Conservation (phyloP, 805 yeast genomes). For the Kazachstania kunashirensis region DNA sequence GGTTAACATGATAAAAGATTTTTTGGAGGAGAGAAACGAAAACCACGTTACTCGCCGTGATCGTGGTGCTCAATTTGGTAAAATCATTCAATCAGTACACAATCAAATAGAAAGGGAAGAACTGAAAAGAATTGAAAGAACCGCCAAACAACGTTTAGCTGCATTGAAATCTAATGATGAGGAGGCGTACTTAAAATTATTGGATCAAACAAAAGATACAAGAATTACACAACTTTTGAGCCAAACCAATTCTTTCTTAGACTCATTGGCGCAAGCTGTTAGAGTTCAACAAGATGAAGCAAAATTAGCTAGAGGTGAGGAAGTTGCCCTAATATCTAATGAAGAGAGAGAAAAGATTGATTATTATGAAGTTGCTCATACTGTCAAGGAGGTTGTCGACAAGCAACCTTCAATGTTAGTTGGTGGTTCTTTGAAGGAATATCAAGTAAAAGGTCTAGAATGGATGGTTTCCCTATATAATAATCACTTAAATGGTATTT, state of each 20-base stretch:
- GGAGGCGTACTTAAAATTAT: conserved; percentile 73
- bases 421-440: conserved; percentile 74
- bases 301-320: conserved; percentile 26
- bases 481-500: conserved; percentile 90
- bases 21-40: conserved; percentile 24
- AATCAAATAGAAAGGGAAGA: conserved; percentile 57
- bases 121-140: conserved; percentile 61
- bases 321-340: conserved; percentile 30
- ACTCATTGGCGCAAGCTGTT: conserved; percentile 70
- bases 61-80: conserved; percentile 27
- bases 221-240: conserved; percentile 75
- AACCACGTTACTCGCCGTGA: conserved; percentile 18
- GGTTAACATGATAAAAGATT: conserved; percentile 33
- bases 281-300: conserved; percentile 56
- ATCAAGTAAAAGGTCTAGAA: conserved; percentile 85
- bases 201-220: conserved; percentile 80
- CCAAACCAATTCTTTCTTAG: conserved; percentile 72
- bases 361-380: conserved; percentile 76
- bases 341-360: conserved; percentile 62
- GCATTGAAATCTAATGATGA: conserved; percentile 83
- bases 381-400: conserved; percentile 53
- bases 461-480: conserved; percentile 98
- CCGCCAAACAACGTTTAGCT: conserved; percentile 80
- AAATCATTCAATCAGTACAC: conserved; percentile 19
- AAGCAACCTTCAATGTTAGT: conserved; percentile 61